phyloP scores from a whole-genome alignment of 768 basidiomycete genomes.

The Boletus tomentosulus region DNA sequence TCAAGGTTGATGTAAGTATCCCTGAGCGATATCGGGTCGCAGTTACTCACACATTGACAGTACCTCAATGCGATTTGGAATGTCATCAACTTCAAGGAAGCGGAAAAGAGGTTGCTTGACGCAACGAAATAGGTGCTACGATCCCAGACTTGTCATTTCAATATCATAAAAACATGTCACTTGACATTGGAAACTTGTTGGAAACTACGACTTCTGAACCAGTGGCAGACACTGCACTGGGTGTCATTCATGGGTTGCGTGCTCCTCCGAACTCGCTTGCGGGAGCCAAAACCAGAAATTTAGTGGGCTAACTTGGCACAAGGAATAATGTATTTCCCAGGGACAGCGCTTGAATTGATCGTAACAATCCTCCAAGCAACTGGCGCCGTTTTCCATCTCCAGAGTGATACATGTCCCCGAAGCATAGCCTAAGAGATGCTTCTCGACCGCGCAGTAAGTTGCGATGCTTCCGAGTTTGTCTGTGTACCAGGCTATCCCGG shows the following conservation, averaged over 20 bases:
- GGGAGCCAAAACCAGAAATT: background rate
- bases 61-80: slow-evolving; percentile 95
- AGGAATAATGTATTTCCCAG: background rate
- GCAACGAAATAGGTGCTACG: slow-evolving; percentile 28
- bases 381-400: background rate
- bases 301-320: background rate
- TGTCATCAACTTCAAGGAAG: slow-evolving; percentile 94
- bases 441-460: no score
- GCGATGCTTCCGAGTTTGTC: background rate
- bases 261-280: background rate
- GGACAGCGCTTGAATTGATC: background rate
- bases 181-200: background rate
- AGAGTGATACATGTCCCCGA: background rate
- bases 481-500: background rate
- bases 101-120: slow-evolving; percentile 54
- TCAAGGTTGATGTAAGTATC: slow-evolving; percentile 83
- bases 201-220: background rate
- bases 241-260: background rate
- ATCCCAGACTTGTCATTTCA: background rate
- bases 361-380: background rate
- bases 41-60: slow-evolving; percentile 36
- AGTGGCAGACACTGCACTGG: background rate
- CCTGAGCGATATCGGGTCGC: background rate
- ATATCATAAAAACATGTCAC: slow-evolving; percentile 6
- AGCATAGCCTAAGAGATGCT: background rate